These are phyloP conservation scores for Cadophora sp. DNA, from an alignment of 2,329 filamentous ascomycete genomes.

Conservation along the genomic window DNA sequence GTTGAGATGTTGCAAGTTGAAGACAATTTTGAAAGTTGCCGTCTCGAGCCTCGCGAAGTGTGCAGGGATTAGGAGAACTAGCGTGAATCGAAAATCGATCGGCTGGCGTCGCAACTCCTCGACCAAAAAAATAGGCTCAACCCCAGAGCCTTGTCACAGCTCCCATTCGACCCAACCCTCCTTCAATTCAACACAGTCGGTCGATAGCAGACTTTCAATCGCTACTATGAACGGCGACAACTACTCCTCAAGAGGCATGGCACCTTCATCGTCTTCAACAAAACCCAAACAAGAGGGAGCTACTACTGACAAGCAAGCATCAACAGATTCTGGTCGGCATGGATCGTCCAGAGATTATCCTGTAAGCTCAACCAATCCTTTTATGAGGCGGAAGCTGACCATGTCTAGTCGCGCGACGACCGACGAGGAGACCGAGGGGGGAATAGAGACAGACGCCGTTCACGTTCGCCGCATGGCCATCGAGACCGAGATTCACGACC, in stretches of 20 bases:
- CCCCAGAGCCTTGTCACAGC: constrained; percentile 25
- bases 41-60: background rate
- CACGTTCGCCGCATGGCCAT: constrained; percentile 79
- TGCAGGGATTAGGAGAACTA: constrained; percentile 17
- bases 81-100: constrained; percentile 1
- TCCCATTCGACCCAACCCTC: background rate
- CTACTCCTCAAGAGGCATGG: constrained; percentile 77
- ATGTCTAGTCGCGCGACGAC: constrained; percentile 46
- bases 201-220: constrained; percentile 17
- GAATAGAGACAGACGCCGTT: constrained; percentile 73
- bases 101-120: constrained; percentile 17
- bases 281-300: constrained; percentile 39
- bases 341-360: constrained; percentile 58
- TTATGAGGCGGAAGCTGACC: constrained; percentile 38
- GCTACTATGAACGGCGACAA: constrained; percentile 82
- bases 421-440: constrained; percentile 53
- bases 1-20: background rate
- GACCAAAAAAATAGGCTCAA: constrained; percentile 25
- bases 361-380: constrained; percentile 48
- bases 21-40: background rate
- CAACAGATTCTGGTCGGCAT: constrained; percentile 56
- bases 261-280: constrained; percentile 41
- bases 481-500: constrained; percentile 64
- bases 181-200: constrained; percentile 12
- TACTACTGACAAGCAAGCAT: constrained; percentile 46